Evolutionary conservation across 2,329 filamentous ascomycete species (phyloP).

Genomic region (Talaromyces sp.): DNA sequence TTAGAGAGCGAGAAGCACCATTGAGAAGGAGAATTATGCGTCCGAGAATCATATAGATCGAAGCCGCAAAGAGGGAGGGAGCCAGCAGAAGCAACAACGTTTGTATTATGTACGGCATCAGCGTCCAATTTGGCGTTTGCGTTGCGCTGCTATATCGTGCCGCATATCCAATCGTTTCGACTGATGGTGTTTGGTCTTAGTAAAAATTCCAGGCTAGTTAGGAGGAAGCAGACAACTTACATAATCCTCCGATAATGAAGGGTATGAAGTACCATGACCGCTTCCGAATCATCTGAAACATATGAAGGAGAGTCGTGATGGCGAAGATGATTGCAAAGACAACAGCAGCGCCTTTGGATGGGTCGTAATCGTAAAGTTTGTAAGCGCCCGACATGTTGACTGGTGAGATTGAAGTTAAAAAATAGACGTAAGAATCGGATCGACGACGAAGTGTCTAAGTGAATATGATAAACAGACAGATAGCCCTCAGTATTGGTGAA

Average conservation of each 20-base stretch:
- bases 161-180: slow-evolving; percentile 5
- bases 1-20: slow-evolving; percentile 21
- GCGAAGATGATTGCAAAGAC: slow-evolving; percentile 49
- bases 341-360: slow-evolving; percentile 46
- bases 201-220: not conserved
- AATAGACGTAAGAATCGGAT: not conserved
- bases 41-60: slow-evolving; percentile 35
- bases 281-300: slow-evolving; percentile 41
- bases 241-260: slow-evolving; percentile 38
- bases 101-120: not conserved
- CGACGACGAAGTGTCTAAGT: not conserved
- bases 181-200: not conserved
- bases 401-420: not conserved
- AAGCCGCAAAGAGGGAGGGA: slow-evolving; percentile 36
- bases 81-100: slow-evolving; percentile 28
- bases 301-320: slow-evolving; percentile 41
- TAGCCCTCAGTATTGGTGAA: not conserved
- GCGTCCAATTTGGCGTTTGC: slow-evolving; percentile 6
- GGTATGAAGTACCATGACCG: slow-evolving; percentile 49
- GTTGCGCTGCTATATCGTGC: slow-evolving; percentile 9
- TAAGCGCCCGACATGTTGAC: slow-evolving; percentile 17
- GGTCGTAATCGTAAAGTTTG: slow-evolving; percentile 39
- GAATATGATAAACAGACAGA: not conserved
- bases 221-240: slow-evolving; percentile 26
- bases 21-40: slow-evolving; percentile 30